Base-by-base conservation (phyloP, 129 eudicot genomes). In the Smallanthus sonchifolius region DNA sequence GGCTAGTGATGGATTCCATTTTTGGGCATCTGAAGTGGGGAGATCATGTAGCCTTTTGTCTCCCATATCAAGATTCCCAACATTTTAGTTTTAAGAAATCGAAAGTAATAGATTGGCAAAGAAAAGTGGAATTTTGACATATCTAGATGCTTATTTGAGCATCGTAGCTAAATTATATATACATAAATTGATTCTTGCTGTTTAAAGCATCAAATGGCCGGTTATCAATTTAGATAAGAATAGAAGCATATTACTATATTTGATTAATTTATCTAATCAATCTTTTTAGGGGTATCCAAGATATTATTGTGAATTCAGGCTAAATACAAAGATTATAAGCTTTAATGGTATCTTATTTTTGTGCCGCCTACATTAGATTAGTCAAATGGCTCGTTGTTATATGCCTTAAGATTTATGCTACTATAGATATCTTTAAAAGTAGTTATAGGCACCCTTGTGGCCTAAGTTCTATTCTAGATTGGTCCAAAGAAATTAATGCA, bases 1-100 rank as follows among this genome's bases (percentile, higher is more conserved):
- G 79, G 80, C 24, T 60, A 80, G 63, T 6, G 75, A 67, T 49
- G 54, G 69, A 44, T 80, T 69, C 36, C 63, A 51, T 69, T 75
- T 74, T 37, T 15, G 68, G 73, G 85, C 81, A 81, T 81, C 81
- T 54, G 35, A 15, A 64, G 77, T 54, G 81, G 76, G 81, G 78
- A 76, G 72, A 81, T 34, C 77, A 51, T 42, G 65, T 65, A 70
- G 81, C 70, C 70, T 55, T 81, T 81, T 64, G 52, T 55, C 5
- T 60, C 80, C 73, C 57, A 60, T 55, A 61, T 38, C 66, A 59
- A 67, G 73, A 81, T 81, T 63, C 84, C 69, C 74, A 69, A 34
- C 59, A 47, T 78, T 71, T 63, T 70, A 39, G 72, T 79, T 70
- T 70, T 70, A 59, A 64, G 19, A 65, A 63, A 72, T 5, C 20